Base-by-base conservation (phyloP, 495 filamentous ascomycete species). In the Oidiodendron maius region DNA sequence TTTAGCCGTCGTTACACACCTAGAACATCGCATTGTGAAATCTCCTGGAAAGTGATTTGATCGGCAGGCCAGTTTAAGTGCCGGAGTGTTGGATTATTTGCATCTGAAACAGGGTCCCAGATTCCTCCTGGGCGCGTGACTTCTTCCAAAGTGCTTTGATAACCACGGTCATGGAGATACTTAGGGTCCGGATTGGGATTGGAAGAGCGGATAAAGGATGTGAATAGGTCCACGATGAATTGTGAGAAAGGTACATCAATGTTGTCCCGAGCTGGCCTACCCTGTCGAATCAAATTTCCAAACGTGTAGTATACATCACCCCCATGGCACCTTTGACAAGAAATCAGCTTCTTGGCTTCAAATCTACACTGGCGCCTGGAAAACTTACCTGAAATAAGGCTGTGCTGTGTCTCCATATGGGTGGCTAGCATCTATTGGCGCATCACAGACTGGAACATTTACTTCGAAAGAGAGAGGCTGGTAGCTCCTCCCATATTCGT, bases 321-420 rank as follows among this genome's bases (percentile, higher is more conserved):
- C 3, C 65, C 67, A 52, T 74, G 70, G 50, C 71, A 74, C 17
- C 71, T 71, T n/a, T n/a, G n/a, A n/a, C n/a, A n/a, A n/a, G n/a
- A n/a, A n/a, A n/a, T n/a, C n/a, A n/a, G n/a, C n/a, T n/a, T n/a
- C n/a, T n/a, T n/a, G n/a, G n/a, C n/a, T n/a, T n/a, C n/a, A n/a
- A n/a, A n/a, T n/a, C n/a, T n/a, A n/a, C n/a, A n/a, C n/a, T n/a
- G n/a, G n/a, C n/a, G n/a, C n/a, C n/a, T n/a, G n/a, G n/a, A n/a
- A n/a, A n/a, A n/a, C n/a, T n/a, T n/a, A n/a, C n/a, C n/a, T n/a
- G 51, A 61, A 66, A 41, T 64, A 66, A 15, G 55, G 57, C 17
- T 52, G 47, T 13, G 66, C 51, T 0, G 65, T 63, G 39, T 70
- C 57, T 3, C 67, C 67, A 43, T 61, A n/a, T 1, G 65, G 67